Percentiles rank a stretch among this genome's conserved stretches.
These are phyloP conservation scores for Saccharomycopsis fermentans DNA, from an alignment of 805 yeast species.

Conservation along the genomic window DNA sequence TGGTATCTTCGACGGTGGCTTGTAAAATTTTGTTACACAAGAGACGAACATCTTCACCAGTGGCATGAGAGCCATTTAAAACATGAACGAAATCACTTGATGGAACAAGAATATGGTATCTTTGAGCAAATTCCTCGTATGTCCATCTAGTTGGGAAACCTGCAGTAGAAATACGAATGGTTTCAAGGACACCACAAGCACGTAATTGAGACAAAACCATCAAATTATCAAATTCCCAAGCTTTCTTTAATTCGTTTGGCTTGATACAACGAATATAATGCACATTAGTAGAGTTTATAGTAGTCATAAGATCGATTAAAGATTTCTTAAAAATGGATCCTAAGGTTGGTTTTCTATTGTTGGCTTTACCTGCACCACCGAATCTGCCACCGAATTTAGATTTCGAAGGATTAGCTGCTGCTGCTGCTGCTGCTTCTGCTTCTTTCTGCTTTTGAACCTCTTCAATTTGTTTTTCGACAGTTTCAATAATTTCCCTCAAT, in stretches of 20 bases:
- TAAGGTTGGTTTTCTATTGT: constrained; percentile 76
- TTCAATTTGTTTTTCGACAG: constrained; percentile 49
- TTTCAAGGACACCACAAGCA: constrained; percentile 98
- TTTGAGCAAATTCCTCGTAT: constrained; percentile 81
- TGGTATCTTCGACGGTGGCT: constrained; percentile 50
- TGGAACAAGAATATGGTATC: constrained; percentile 75
- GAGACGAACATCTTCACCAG: constrained; percentile 47
- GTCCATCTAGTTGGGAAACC: constrained; percentile 97
- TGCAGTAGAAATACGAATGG: constrained; percentile 92
- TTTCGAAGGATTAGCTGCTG: constrained; percentile 23
- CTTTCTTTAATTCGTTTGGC: constrained; percentile 87
- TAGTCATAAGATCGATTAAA: constrained; percentile 82
- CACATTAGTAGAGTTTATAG: constrained; percentile 89
- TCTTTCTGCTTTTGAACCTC: constrained; percentile 32
- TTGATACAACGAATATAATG: constrained; percentile 96
- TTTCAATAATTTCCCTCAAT: constrained; percentile 51
- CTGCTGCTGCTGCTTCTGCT: constrained; percentile 21
- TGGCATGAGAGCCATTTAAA: constrained; percentile 37
- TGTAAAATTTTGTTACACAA: constrained; percentile 60
- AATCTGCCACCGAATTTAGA: constrained; percentile 21
- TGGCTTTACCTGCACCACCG: constrained; percentile 32
- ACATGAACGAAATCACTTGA: constrained; percentile 60
- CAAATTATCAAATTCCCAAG: constrained; percentile 91
- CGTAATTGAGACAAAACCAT: constrained; percentile 93
- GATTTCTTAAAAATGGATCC: constrained; percentile 93